phyloP scores from a whole-genome alignment of 2,329 filamentous ascomycete genomes.

The Clonostachys solani region DNA sequence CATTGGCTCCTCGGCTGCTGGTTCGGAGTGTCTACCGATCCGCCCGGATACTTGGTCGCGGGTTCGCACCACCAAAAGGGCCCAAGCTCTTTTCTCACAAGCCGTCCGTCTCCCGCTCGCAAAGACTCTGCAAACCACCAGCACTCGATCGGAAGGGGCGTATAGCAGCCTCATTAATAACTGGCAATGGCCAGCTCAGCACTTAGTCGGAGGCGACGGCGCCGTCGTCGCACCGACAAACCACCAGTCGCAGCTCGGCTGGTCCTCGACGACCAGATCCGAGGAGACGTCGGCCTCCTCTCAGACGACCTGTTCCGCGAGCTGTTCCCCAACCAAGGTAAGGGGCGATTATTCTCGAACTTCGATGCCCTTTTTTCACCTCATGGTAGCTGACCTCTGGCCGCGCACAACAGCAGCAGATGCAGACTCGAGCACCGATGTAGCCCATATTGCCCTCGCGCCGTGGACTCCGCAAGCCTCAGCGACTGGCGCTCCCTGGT shows the following conservation, averaged over 20 bases:
- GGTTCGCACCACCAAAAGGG: too few species aligned
- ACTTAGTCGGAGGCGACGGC: conserved; percentile 17
- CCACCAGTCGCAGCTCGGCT: conserved; percentile 74
- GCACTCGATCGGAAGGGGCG: too few species aligned
- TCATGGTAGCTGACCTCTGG: not conserved
- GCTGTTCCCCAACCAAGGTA: conserved; percentile 64
- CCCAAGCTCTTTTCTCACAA: too few species aligned
- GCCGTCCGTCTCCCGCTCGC: too few species aligned
- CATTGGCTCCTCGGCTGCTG: not conserved
- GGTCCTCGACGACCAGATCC: conserved; percentile 79
- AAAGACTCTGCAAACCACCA: too few species aligned
- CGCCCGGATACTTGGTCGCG: too few species aligned
- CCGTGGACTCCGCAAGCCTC: conserved; percentile 62
- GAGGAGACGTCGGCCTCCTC: conserved; percentile 79
- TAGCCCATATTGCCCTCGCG: conserved; percentile 66
- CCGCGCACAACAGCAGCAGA: conserved; percentile 9
- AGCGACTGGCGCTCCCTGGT: conserved; percentile 69
- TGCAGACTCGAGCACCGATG: conserved; percentile 28
- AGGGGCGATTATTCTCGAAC: conserved; percentile 17
- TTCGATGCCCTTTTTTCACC: not conserved
- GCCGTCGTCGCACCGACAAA: conserved; percentile 62
- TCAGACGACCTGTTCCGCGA: conserved; percentile 83
- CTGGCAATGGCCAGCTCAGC: conserved; percentile 1
- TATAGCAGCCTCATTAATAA: too few species aligned
- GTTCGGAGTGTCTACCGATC: not conserved